Evolutionary conservation across 108 stramenopile genomes (phyloP).

Genomic region (Mayamaea pseudoterrestris): DNA sequence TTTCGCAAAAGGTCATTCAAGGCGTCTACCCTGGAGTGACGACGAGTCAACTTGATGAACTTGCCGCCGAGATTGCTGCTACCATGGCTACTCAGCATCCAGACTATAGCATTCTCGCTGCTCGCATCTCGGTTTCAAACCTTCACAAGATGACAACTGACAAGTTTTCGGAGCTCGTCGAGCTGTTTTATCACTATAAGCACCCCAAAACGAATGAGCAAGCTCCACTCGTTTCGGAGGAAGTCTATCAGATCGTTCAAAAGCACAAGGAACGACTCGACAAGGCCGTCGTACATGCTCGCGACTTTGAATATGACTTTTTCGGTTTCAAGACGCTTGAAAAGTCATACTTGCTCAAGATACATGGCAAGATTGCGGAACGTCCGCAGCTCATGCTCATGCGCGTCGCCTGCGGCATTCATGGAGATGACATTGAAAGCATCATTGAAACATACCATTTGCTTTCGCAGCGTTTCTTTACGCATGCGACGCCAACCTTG

Average conservation of each 20-base stretch:
- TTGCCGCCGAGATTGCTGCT: constrained; percentile 92
- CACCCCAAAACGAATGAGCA: constrained; percentile 90
- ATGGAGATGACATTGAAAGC: constrained; percentile 60
- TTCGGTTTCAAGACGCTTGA: constrained; percentile 98
- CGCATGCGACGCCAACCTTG: constrained; percentile 94
- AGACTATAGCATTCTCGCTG: constrained; percentile 86
- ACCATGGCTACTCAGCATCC: constrained; percentile 90
- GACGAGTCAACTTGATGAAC: constrained; percentile 82
- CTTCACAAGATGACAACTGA: constrained; percentile 80
- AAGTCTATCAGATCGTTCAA: constrained; percentile 55
- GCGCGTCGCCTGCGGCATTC: constrained; percentile 96
- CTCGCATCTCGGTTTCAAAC: constrained; percentile 74
- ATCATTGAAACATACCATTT: constrained; percentile 91
- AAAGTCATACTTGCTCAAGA: constrained; percentile 65
- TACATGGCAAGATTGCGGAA: constrained; percentile 48
- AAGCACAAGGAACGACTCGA: constrained; percentile 50
- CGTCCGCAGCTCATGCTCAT: constrained; percentile 95
- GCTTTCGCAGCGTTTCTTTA: constrained; percentile 90
- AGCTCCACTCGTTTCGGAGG: constrained; percentile 64
- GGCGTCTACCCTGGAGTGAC: constrained; percentile 86
- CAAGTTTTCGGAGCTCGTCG: constrained; percentile 73
- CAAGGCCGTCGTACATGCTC: constrained; percentile 48
- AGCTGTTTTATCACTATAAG: constrained; percentile 61
- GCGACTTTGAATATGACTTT: constrained; percentile 84
- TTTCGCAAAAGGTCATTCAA: constrained; percentile 89